A percentile compares a stretch with the other conserved stretches of the same genome.
Evolutionary conservation across 495 filamentous ascomycete species (phyloP).

Genomic region (Penicillium psychrofluorescens): DNA sequence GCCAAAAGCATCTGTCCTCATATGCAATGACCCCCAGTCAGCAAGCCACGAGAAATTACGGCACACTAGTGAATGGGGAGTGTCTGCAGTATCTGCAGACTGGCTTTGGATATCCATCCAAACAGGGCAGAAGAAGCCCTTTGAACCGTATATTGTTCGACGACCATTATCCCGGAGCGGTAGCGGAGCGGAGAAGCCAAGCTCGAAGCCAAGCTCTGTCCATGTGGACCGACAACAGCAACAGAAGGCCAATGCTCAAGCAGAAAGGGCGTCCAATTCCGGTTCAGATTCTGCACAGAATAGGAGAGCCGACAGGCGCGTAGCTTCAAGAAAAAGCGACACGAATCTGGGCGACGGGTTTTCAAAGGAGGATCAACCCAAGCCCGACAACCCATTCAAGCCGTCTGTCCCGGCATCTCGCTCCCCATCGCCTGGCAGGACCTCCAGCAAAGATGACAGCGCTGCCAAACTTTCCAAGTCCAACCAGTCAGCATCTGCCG

Average conservation of each 20-base stretch:
- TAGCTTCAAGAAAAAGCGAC: background rate
- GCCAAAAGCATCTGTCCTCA: conserved; percentile 55
- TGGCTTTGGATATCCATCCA: conserved; percentile 85
- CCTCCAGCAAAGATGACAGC: conserved; percentile 1
- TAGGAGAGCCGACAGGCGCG: background rate
- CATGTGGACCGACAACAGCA: conserved; percentile 9
- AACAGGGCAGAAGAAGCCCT: conserved; percentile 42
- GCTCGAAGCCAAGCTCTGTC: conserved; percentile 2
- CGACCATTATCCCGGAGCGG: conserved; percentile 19
- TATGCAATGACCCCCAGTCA: conserved; percentile 51
- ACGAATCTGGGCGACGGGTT: conserved; percentile 11
- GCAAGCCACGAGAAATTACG: conserved; percentile 71
- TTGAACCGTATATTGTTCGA: conserved; percentile 38
- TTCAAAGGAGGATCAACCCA: conserved; percentile 13
- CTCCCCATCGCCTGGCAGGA: conserved; percentile 15
- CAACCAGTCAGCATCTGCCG: conserved; percentile 7
- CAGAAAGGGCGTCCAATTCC: background rate
- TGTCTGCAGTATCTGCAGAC: conserved; percentile 67
- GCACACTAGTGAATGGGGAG: conserved; percentile 61
- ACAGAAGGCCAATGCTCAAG: background rate
- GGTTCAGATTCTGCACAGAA: background rate
- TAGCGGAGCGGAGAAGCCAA: conserved; percentile 14
- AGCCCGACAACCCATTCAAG: conserved; percentile 16
- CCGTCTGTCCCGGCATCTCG: conserved; percentile 22
- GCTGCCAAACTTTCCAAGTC: conserved; percentile 2